A percentile compares a stretch with the other conserved stretches of the same genome.
These are phyloP conservation scores for Backusella tuberculispora DNA, from an alignment of 192 early-diverging fungal species.

Conservation along the genomic window DNA sequence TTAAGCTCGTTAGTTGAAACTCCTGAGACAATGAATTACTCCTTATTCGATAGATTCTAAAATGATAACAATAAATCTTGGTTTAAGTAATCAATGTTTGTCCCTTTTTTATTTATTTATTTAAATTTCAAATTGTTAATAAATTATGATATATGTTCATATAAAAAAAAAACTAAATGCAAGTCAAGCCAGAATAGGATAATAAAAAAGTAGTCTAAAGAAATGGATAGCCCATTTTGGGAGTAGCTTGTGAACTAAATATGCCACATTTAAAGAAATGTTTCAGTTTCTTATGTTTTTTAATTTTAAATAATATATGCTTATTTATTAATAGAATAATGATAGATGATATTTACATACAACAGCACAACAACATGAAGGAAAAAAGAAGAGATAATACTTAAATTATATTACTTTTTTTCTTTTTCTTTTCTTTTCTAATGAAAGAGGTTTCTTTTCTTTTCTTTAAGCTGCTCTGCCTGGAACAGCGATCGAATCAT, in stretches of 20 bases:
- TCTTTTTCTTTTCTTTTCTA: background rate
- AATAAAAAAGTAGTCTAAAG: background rate
- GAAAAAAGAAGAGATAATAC: background rate
- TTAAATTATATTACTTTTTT: background rate
- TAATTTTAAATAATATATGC: background rate
- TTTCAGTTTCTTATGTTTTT: background rate
- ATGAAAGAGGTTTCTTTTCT: background rate
- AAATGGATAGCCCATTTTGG: background rate
- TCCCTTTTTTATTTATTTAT: background rate
- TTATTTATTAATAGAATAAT: no score
- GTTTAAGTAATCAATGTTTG: background rate
- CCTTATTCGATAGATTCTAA: background rate
- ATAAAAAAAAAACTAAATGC: no score
- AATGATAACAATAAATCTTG: no score
- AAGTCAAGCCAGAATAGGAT: background rate
- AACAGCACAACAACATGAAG: background rate
- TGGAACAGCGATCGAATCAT: conserved; percentile 34
- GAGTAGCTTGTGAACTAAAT: background rate
- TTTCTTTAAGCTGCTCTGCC: conserved; percentile 21
- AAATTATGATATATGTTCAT: no score
- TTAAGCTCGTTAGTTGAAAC: background rate
- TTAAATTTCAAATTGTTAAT: no score
- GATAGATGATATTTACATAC: background rate
- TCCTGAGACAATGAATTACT: background rate
- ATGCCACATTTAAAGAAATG: background rate